phyloP scores from a whole-genome alignment of 192 early-diverging fungal genomes.

The Paraglomus brasilianum region DNA sequence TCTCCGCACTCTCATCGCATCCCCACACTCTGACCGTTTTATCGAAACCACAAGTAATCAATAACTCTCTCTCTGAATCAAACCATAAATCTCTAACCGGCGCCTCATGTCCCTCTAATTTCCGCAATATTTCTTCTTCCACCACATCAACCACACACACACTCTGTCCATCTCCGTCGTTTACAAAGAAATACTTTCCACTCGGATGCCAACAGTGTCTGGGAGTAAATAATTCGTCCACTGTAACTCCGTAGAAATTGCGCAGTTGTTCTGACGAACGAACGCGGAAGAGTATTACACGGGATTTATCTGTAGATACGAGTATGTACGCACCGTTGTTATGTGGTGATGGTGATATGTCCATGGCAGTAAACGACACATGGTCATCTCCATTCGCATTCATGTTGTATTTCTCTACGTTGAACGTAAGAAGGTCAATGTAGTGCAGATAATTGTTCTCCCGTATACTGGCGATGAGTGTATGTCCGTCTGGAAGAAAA shows the following conservation, averaged over 20 bases:
- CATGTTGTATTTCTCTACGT: slow-evolving; percentile 57
- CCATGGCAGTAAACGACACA: slow-evolving; percentile 81
- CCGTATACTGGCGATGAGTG: slow-evolving; percentile 60
- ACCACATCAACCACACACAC: slow-evolving; percentile 54
- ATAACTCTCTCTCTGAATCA: slow-evolving; percentile 45
- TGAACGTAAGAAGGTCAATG: slow-evolving; percentile 46
- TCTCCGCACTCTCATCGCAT: neutral
- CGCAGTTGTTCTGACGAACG: slow-evolving; percentile 49
- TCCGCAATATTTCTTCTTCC: slow-evolving; percentile 45
- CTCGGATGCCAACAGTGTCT: slow-evolving; percentile 58
- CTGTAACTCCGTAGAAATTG: slow-evolving; percentile 62
- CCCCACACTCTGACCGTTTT: slow-evolving; percentile 56
- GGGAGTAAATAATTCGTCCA: slow-evolving; percentile 65
- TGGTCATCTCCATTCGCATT: slow-evolving; percentile 78
- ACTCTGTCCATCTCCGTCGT: slow-evolving; percentile 57
- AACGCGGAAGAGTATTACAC: slow-evolving; percentile 17
- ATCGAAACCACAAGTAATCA: slow-evolving; percentile 63
- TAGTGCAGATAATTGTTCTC: slow-evolving; percentile 75
- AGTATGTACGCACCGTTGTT: slow-evolving; percentile 55
- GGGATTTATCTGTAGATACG: slow-evolving; percentile 58
- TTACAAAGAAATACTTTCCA: slow-evolving; percentile 64
- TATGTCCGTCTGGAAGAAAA: slow-evolving; percentile 45
- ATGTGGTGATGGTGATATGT: slow-evolving; percentile 54
- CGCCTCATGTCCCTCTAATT: slow-evolving; percentile 55
- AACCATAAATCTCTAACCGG: slow-evolving; percentile 52